These are phyloP conservation scores for Globisporangium nodosum DNA, from an alignment of 352 stramenopile genomes.

Conservation along the genomic window DNA sequence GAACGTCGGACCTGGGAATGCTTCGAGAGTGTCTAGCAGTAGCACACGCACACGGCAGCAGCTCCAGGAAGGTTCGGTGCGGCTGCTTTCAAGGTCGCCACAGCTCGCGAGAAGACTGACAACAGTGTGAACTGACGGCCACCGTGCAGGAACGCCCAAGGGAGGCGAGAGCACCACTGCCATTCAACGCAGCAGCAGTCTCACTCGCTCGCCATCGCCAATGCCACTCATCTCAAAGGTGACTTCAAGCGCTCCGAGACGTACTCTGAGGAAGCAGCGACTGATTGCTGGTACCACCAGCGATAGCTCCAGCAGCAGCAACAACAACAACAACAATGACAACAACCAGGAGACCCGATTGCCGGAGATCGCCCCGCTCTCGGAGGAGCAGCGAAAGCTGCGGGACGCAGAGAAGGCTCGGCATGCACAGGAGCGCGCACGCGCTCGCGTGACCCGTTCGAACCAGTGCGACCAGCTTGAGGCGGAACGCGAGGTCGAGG, in stretches of 20 bases:
- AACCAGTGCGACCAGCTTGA: conserved; percentile 38
- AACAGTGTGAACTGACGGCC: too few relatives aligned
- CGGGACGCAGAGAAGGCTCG: conserved; percentile 35
- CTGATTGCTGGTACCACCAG: too few relatives aligned
- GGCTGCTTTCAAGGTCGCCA: too few relatives aligned
- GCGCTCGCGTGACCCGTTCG: conserved; percentile 32
- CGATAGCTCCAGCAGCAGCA: not conserved
- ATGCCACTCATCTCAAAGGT: not conserved
- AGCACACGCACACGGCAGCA: too few relatives aligned
- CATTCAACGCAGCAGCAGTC: too few relatives aligned
- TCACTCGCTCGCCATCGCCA: too few relatives aligned
- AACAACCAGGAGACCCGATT: conserved; percentile 15
- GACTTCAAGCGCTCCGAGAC: not conserved
- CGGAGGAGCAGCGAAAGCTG: conserved; percentile 26
- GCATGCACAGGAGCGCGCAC: conserved; percentile 54
- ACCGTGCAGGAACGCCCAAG: too few relatives aligned
- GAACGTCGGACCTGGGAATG: too few relatives aligned
- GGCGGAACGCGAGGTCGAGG: conserved; percentile 17
- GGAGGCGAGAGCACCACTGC: too few relatives aligned
- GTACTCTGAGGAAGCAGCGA: not conserved
- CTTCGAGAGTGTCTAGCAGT: too few relatives aligned
- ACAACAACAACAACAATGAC: not conserved
- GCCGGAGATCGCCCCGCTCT: conserved; percentile 18
- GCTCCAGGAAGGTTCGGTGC: too few relatives aligned
- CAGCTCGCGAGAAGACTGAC: too few relatives aligned